Conservation (phyloP, 1,139 yeast species). For the Nakaseomyces uthaithaninus region DNA sequence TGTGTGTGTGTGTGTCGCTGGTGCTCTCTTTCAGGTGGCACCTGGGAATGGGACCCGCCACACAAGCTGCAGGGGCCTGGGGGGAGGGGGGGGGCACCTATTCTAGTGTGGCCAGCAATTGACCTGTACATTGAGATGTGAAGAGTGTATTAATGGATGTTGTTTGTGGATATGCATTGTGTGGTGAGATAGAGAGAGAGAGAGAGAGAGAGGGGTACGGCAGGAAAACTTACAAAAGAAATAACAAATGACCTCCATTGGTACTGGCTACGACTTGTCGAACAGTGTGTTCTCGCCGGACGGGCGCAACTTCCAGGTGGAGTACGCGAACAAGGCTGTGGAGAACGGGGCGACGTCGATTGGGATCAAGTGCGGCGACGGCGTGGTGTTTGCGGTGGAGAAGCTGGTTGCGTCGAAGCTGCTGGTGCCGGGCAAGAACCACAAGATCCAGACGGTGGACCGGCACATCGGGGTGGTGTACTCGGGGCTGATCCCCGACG, state of each 20-base stretch:
- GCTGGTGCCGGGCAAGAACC: slow-evolving; percentile 81
- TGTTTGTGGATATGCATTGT: no score
- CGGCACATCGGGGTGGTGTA: slow-evolving; percentile 90
- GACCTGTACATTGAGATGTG: no score
- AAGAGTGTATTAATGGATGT: no score
- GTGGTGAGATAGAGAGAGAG: no score
- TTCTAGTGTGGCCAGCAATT: no score
- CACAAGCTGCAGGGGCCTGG: no score
- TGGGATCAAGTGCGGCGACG: slow-evolving; percentile 88
- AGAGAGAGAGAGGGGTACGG: background rate
- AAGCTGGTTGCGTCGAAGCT: slow-evolving; percentile 81
- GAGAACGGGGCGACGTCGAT: slow-evolving; percentile 95
- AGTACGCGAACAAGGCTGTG: slow-evolving; percentile 94
- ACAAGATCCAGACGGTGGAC: slow-evolving; percentile 85
- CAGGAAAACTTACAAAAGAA: no score
- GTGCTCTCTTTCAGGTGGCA: no score
- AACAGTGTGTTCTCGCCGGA: slow-evolving; percentile 84
- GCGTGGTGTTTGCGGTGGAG: slow-evolving; percentile 93
- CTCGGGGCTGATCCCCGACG: slow-evolving; percentile 94
- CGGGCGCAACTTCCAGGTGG: slow-evolving; percentile 97
- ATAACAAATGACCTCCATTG: slow-evolving; percentile 64
- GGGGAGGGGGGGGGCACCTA: no score
- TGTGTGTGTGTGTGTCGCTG: no score
- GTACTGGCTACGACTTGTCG: slow-evolving; percentile 94
- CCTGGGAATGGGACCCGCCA: no score